Conservation (phyloP, 768 basidiomycete genomes). For the Phylloporus sp. region DNA sequence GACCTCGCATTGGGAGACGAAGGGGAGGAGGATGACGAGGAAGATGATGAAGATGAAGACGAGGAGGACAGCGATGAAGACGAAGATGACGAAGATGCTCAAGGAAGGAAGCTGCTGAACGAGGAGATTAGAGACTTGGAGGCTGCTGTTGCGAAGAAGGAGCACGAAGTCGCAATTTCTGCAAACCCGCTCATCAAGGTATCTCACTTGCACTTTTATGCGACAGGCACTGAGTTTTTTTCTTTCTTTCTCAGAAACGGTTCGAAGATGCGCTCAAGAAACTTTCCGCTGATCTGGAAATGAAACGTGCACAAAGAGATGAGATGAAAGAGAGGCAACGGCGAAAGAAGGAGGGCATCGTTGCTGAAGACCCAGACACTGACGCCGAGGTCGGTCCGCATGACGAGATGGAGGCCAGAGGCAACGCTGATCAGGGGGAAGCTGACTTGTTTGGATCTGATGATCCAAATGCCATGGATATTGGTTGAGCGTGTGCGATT, state of each 20-base stretch:
- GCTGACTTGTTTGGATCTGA: constrained; percentile 47
- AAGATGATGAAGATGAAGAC: constrained; percentile 53
- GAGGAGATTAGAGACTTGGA: constrained; percentile 90
- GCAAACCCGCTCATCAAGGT: constrained; percentile 87
- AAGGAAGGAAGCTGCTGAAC: constrained; percentile 73
- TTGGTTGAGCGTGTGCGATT: constrained; percentile 23
- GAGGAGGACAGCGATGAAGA: constrained; percentile 56
- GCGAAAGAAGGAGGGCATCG: constrained; percentile 62
- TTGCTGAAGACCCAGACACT: constrained; percentile 35
- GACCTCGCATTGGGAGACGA: constrained; percentile 74
- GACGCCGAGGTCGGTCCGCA: constrained; percentile 36
- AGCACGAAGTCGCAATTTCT: constrained; percentile 73
- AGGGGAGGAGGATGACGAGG: constrained; percentile 64
- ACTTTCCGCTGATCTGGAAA: constrained; percentile 77
- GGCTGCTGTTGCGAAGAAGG: constrained; percentile 82
- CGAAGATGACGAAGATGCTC: constrained; percentile 75
- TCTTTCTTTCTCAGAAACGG: constrained; percentile 55
- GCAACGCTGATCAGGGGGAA: constrained; percentile 17
- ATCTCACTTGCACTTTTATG: not conserved
- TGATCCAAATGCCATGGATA: constrained; percentile 34
- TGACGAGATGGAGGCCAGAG: constrained; percentile 33
- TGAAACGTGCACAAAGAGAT: constrained; percentile 75
- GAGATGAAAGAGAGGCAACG: constrained; percentile 74
- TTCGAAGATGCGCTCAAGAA: constrained; percentile 93
- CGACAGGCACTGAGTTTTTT: not conserved